Conservation (phyloP, 495 filamentous ascomycete species). For the Penicillium atrosanguineum region DNA sequence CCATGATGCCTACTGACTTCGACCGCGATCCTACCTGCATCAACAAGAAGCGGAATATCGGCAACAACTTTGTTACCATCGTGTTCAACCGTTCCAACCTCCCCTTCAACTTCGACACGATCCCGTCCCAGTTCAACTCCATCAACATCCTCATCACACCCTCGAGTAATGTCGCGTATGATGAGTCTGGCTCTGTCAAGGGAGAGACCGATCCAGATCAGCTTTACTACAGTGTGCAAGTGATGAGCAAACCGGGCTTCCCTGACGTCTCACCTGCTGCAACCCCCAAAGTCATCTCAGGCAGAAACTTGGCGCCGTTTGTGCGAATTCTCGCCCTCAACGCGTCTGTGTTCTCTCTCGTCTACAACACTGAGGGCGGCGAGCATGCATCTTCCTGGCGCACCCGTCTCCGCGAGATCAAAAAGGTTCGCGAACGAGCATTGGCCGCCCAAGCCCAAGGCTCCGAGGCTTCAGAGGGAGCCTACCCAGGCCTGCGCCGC, state of each 20-base stretch:
- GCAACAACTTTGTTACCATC: conserved; percentile 98
- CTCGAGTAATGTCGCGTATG: conserved; percentile 55
- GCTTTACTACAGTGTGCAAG: conserved; percentile 78
- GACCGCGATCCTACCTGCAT: conserved; percentile 71
- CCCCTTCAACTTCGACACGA: conserved; percentile 85
- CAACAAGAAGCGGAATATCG: conserved; percentile 91
- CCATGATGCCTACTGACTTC: conserved; percentile 90
- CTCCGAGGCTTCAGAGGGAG: conserved; percentile 34
- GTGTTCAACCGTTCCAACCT: conserved; percentile 93
- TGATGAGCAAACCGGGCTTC: conserved; percentile 80
- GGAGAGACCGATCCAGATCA: conserved; percentile 35
- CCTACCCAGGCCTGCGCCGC: conserved; percentile 43
- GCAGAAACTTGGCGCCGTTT: conserved; percentile 76
- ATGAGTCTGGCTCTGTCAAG: conserved; percentile 22
- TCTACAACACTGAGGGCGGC: conserved; percentile 80
- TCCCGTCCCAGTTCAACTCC: conserved; percentile 90
- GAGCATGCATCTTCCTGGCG: conserved; percentile 91
- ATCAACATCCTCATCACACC: conserved; percentile 96
- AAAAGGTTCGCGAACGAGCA: conserved; percentile 65
- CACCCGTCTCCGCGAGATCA: conserved; percentile 80
- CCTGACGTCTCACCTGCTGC: conserved; percentile 87
- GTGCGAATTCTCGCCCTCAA: conserved; percentile 90
- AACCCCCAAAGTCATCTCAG: conserved; percentile 80
- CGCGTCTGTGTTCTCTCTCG: conserved; percentile 85
- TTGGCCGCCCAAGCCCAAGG: conserved; percentile 31